These are phyloP conservation scores for Tetraselmis chui DNA, from an alignment of 139 green algal species.

Conservation along the genomic window DNA sequence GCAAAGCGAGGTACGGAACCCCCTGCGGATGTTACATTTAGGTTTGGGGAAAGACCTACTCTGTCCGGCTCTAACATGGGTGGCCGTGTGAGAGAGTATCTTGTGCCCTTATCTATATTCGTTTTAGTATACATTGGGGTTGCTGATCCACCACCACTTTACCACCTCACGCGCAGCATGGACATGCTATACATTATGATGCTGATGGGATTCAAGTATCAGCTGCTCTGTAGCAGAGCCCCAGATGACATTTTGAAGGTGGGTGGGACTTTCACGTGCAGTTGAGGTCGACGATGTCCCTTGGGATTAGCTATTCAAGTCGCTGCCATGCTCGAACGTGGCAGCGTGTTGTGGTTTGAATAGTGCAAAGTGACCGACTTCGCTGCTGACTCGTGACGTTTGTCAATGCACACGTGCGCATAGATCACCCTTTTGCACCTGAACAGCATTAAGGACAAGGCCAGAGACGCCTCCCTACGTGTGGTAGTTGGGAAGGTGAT, in stretches of 20 bases:
- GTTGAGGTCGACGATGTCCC: not conserved
- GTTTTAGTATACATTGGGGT: not conserved
- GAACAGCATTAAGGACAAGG: conserved; percentile 22
- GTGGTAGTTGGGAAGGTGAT: conserved; percentile 8
- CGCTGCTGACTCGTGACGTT: not conserved
- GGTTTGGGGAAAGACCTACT: too few species aligned
- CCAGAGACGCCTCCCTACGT: conserved; percentile 3
- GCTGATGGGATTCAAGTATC: conserved; percentile 74
- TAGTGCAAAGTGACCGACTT: not conserved
- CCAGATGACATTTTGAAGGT: conserved; percentile 42
- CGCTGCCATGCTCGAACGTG: not conserved
- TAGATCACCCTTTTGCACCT: conserved; percentile 50
- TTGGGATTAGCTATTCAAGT: too few species aligned
- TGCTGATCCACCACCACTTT: too few species aligned
- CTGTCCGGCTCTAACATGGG: not conserved
- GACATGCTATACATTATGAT: conserved; percentile 81
- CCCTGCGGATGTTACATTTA: not conserved
- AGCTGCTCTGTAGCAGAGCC: conserved; percentile 22
- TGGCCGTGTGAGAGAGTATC: too few species aligned
- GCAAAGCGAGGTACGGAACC: conserved; percentile 38
- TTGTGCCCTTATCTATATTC: not conserved
- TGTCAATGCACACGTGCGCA: not conserved
- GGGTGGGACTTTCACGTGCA: too few species aligned
- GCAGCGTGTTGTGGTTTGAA: not conserved
- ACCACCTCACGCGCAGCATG: conserved; percentile 62